A percentile compares a stretch with the other conserved stretches of the same genome.
phyloP scores from a whole-genome alignment of 352 stramenopile genomes.

The Globisporangium perplexum region DNA sequence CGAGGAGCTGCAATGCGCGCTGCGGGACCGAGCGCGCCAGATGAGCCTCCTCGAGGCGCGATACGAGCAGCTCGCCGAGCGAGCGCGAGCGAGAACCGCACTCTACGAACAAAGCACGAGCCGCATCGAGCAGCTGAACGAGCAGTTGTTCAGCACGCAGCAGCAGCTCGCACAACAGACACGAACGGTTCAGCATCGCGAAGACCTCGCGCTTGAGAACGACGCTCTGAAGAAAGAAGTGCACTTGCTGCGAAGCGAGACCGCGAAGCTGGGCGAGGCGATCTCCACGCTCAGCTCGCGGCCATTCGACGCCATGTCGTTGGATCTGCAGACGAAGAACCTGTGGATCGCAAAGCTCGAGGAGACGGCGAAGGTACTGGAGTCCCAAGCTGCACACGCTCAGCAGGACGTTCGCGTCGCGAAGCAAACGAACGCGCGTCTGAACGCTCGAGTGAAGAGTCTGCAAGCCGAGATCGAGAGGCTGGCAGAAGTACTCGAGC shows the following conservation, averaged over 20 bases:
- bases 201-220: conserved; percentile 24
- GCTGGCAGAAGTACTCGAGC: conserved; percentile 13
- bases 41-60: conserved; percentile 49
- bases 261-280: conserved; percentile 38
- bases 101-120: conserved; percentile 33
- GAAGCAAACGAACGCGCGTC: conserved; percentile 16
- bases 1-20: conserved; percentile 22
- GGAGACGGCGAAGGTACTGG: conserved; percentile 19
- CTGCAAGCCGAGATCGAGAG: conserved; percentile 14
- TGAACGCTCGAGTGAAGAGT: conserved; percentile 13
- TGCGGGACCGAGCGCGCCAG: conserved; percentile 32
- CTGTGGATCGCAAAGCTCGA: conserved; percentile 45
- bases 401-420: conserved; percentile 21
- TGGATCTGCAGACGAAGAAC: conserved; percentile 41
- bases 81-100: conserved; percentile 23
- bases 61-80: conserved; percentile 39
- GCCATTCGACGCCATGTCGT: conserved; percentile 37
- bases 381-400: conserved; percentile 12
- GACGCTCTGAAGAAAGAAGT: conserved; percentile 36
- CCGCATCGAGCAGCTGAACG: conserved; percentile 32
- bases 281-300: conserved; percentile 39
- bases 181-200: conserved; percentile 27
- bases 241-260: conserved; percentile 51
- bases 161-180: conserved; percentile 32
- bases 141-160: conserved; percentile 35